Base-by-base conservation (phyloP, 2,329 filamentous ascomycete species). In the Aspergillus intermedius region DNA sequence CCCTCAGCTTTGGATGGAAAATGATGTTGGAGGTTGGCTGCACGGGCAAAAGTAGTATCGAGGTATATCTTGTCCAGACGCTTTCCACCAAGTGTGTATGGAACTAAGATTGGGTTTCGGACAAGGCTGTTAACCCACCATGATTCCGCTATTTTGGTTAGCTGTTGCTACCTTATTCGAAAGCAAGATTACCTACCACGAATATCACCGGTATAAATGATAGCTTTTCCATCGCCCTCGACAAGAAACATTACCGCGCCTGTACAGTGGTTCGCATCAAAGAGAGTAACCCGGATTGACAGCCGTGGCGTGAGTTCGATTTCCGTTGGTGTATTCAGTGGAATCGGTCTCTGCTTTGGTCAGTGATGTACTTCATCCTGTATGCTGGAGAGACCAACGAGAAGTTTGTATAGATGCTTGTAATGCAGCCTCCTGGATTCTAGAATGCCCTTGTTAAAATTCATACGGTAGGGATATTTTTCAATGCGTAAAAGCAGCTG, bases 181-280 rank as follows among this genome's bases (percentile, higher is more conserved):
- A 35, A 5, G 21, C 15, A 6, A 45, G 4, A 30, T 19, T 13
- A 42, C 52, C 44, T 43, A 74, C 73, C 84, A 55, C 91, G 80
- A 37, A 95, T 83, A 60, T 96, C 91, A 4, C 91, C 91, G 0
- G 91, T 95, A 61, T 96, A 97, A 0, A 96, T 72, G 1, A 94
- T 77, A 0, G 89, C 84, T 52, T 83, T 87, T 0, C 76, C 77
- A 46, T 80, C 68, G 2, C 82, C 83, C 68, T 96, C 88, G 23
- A 96, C 86, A 15, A 96, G 74, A 62, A 96, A 96, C 89, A 95
- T 95, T 15, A 93, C 88, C 15, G 89, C 84, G 0, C 91, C 91
- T 0, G 86, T 79, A 59, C 91, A 97, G 63, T 96, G 91, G 59
- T 97, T 96, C 1, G 91, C 90, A 71, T 95, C 86, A 45, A 96